Evolutionary conservation across 1,284 basidiomycete genomes (phyloP).

Genomic region (Fomitopsis schrenkii): DNA sequence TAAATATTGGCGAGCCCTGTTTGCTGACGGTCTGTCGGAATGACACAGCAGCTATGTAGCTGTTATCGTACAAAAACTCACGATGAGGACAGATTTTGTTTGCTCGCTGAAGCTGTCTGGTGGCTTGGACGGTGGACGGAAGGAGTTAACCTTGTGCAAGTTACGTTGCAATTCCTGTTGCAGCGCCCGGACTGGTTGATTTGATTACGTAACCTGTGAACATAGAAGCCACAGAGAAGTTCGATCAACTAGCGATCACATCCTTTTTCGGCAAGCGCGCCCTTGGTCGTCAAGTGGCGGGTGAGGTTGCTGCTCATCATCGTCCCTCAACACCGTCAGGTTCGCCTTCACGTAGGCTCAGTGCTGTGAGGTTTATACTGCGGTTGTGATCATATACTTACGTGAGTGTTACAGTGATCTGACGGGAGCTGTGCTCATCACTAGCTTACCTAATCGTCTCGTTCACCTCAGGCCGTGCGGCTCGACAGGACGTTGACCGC

Average conservation of each 20-base stretch:
- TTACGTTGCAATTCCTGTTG: too few species aligned
- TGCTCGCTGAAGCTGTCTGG: too few species aligned
- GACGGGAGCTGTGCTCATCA: constrained; percentile 2
- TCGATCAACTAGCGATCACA: neutral
- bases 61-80: too few species aligned
- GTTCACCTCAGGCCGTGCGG: neutral
- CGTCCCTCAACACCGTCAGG: neutral
- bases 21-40: too few species aligned
- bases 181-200: too few species aligned
- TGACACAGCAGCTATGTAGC: too few species aligned
- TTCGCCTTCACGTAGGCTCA: neutral
- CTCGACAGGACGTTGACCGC: constrained; percentile 10
- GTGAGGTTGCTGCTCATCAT: neutral
- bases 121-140: too few species aligned
- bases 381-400: neutral
- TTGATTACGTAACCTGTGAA: neutral
- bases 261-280: neutral
- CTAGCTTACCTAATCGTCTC: constrained; percentile 6
- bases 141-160: too few species aligned
- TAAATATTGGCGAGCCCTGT: too few species aligned
- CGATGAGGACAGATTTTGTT: too few species aligned
- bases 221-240: neutral
- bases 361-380: neutral
- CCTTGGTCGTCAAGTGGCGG: neutral
- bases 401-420: neutral